Evolutionary conservation across 78 protist species (phyloP), one percentile per base, ranked within the genome.

Genomic region (Dictyostelium purpureum): DNA sequence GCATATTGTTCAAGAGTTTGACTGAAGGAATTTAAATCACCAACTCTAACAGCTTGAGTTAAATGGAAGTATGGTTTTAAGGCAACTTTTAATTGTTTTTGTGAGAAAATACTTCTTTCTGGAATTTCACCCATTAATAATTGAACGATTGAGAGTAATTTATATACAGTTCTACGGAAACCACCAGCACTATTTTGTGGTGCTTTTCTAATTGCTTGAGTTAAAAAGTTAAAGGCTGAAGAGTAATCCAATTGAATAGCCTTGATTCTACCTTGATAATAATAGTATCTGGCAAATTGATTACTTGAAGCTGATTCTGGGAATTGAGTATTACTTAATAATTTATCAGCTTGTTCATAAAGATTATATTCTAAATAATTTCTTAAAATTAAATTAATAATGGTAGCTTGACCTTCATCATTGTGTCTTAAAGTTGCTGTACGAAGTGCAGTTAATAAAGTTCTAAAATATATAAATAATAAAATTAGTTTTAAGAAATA

Each of bases 51-150:
- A 14, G 98, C 94, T 82, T 94, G 89, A n/a, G 97, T 89, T 12
- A 98, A 56, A 31, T 90, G 56, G 9, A 93, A 69, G 95, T 98
- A 98, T 11, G 99, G 98, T 45, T 21, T 56, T 35, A 98, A 78
- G 26, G 97, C 79, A n/a, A 10, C 18, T 16, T 67, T 18, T 61
- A 97, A n/a, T 19, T 35, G 73, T n/a, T 80, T 78, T 71, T 87
- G 94, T 16, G 93, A 75, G 74, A 98, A 97, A 24, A 90, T 51
- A 12, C 82, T 38, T 47, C 98, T 77, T 35, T 95, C 98, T n/a
- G 99, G 99, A 47, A 98, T 95, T 78, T 97, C 99, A 31, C 99
- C 99, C 37, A 97, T 67, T 49, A 98, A 89, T 52, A 98, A 78
- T 85, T 97, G 97, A 74, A 98, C 99, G 71, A 98, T 94, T 43